phyloP scores from a whole-genome alignment of 768 basidiomycete genomes.

The Amanita brunnescens region DNA sequence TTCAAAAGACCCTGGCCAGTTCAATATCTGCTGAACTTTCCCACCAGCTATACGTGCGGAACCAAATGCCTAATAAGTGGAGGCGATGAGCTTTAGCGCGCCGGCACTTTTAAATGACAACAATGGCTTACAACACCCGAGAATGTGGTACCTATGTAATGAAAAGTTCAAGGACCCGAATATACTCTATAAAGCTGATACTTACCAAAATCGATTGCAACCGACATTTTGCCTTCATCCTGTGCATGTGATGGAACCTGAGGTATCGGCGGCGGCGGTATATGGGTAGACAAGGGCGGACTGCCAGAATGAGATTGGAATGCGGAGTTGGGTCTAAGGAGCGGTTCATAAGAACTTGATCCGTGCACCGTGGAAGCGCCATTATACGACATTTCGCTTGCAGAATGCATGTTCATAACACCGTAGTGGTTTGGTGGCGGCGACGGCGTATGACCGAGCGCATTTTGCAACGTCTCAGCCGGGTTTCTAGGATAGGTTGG shows the following conservation, averaged over 20 bases:
- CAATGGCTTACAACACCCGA: conserved; percentile 74
- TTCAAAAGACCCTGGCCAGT: conserved; percentile 81
- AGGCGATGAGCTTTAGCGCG: conserved; percentile 6
- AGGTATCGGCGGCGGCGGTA: conserved; percentile 14
- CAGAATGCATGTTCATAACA: conserved; percentile 4
- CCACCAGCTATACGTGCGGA: conserved; percentile 78
- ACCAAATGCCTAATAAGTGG: conserved; percentile 58
- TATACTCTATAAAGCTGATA: conserved; percentile 1
- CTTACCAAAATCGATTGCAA: conserved; percentile 78
- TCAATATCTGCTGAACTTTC: conserved; percentile 73
- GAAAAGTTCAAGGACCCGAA: background rate
- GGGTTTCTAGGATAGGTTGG: conserved; percentile 12
- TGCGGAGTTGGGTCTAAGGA: conserved; percentile 25
- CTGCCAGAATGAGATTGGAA: conserved; percentile 14
- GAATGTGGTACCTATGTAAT: conserved; percentile 66
- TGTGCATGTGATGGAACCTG: conserved; percentile 16
- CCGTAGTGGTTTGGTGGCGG: conserved; percentile 30
- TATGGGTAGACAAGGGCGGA: conserved; percentile 15
- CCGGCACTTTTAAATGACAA: background rate
- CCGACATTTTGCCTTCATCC: conserved; percentile 73
- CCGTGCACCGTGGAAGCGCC: conserved; percentile 16
- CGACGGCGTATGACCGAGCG: conserved; percentile 31
- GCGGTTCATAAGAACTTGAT: conserved; percentile 20
- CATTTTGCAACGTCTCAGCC: conserved; percentile 8
- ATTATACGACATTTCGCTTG: conserved; percentile 4